Conservation (phyloP, 345 rosid genomes). For the Aurinia saxatilis region DNA sequence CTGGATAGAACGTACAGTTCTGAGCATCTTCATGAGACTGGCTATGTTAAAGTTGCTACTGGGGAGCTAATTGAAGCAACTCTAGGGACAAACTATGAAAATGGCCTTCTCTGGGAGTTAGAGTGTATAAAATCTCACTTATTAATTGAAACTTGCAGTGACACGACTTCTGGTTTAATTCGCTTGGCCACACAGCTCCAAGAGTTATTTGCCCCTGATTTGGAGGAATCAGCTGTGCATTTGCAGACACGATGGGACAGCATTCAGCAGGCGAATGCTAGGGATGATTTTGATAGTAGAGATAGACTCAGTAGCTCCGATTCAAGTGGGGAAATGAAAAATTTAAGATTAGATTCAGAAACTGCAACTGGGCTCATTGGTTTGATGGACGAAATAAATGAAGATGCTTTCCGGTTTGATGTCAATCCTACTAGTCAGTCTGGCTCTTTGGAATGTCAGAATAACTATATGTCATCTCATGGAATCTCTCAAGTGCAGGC, state of each 20-base stretch:
- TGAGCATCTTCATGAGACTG: slow-evolving; percentile 52
- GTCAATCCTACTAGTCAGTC: slow-evolving; percentile 31
- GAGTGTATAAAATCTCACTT: slow-evolving; percentile 69
- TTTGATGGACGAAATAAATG: slow-evolving; percentile 73
- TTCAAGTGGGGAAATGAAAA: slow-evolving; percentile 37
- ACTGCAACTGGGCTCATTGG: slow-evolving; percentile 33
- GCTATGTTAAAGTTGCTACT: slow-evolving; percentile 74
- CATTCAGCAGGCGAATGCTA: slow-evolving; percentile 44
- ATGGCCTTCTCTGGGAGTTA: slow-evolving; percentile 66
- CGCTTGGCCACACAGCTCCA: slow-evolving; percentile 73
- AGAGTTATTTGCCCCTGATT: slow-evolving; percentile 77
- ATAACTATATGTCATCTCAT: slow-evolving; percentile 28
- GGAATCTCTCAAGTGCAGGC: slow-evolving; percentile 38
- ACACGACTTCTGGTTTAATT: slow-evolving; percentile 72
- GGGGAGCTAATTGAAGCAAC: slow-evolving; percentile 62
- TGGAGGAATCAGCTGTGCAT: slow-evolving; percentile 82
- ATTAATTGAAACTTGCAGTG: slow-evolving; percentile 71
- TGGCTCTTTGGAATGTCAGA: slow-evolving; percentile 34
- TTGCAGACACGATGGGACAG: slow-evolving; percentile 81
- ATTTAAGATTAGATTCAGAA: slow-evolving; percentile 24
- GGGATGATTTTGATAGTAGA: slow-evolving; percentile 35
- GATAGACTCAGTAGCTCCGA: slow-evolving; percentile 24
- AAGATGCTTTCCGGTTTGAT: slow-evolving; percentile 60
- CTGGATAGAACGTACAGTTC: slow-evolving; percentile 48
- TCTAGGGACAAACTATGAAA: slow-evolving; percentile 48